phyloP scores from a whole-genome alignment of 2,329 filamentous ascomycete species.

The Pochonia chlamydosporia region DNA sequence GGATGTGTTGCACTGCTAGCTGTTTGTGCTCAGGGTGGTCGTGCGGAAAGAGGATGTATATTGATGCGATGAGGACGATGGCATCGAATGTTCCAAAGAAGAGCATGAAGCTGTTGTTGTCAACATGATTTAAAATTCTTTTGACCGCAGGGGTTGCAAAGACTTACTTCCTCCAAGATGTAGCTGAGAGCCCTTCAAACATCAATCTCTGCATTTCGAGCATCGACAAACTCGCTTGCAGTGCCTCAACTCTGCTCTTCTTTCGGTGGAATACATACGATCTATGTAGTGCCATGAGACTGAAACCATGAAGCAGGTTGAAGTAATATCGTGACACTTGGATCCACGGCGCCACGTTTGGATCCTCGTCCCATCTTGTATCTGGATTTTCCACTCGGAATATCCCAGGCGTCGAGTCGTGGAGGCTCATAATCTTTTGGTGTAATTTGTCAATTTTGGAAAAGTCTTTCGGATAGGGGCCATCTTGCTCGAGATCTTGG shows the following conservation, averaged over 20 bases:
- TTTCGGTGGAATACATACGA: slow-evolving; percentile 56
- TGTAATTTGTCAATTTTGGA: slow-evolving; percentile 49
- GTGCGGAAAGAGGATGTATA: slow-evolving; percentile 55
- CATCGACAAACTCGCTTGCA: slow-evolving; percentile 50
- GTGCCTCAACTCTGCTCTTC: slow-evolving; percentile 47
- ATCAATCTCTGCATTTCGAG: slow-evolving; percentile 47
- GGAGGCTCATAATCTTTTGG: slow-evolving; percentile 40
- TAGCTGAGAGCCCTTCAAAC: slow-evolving; percentile 41
- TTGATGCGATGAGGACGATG: slow-evolving; percentile 53
- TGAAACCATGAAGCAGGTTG: slow-evolving; percentile 45
- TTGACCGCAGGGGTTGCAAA: too few species aligned
- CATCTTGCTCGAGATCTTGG: slow-evolving; percentile 49
- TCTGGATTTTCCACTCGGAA: slow-evolving; percentile 53
- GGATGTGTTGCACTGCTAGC: slow-evolving; percentile 48
- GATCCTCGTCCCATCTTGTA: slow-evolving; percentile 47
- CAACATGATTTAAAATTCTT: not conserved
- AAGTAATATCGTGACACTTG: slow-evolving; percentile 37
- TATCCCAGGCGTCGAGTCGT: slow-evolving; percentile 42
- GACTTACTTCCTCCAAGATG: slow-evolving; percentile 42
- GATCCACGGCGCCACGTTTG: slow-evolving; percentile 46
- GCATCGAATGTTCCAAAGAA: slow-evolving; percentile 62
- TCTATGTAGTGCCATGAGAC: slow-evolving; percentile 54
- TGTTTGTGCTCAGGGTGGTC: slow-evolving; percentile 45
- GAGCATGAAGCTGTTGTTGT: slow-evolving; percentile 37
- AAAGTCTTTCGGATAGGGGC: slow-evolving; percentile 48